Conservation (phyloP, 78 protist genomes). For the Polysphondylium violaceum region DNA sequence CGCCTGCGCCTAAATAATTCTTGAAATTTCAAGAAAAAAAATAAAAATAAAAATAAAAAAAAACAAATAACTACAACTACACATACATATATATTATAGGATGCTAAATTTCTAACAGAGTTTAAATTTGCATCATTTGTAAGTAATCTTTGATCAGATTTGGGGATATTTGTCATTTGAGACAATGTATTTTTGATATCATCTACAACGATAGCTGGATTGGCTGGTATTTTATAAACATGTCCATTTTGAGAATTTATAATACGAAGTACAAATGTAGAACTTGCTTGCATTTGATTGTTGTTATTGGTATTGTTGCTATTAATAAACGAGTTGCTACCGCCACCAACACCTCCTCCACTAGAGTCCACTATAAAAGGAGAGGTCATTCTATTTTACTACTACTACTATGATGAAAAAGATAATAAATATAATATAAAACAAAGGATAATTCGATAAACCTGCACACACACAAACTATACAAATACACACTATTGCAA, state of each 20-base stretch:
- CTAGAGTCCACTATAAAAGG: too few species aligned
- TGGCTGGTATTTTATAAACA: slow-evolving; percentile 61
- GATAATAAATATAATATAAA: too few species aligned
- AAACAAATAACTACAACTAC: neutral
- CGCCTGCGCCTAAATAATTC: too few species aligned
- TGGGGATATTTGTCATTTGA: slow-evolving; percentile 4
- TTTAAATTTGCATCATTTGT: slow-evolving; percentile 15
- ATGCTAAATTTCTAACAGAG: slow-evolving; percentile 38
- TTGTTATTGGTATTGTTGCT: too few species aligned
- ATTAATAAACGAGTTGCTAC: too few species aligned
- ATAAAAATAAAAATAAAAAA: neutral
- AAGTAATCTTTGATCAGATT: slow-evolving; percentile 33
- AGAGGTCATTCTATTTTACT: too few species aligned
- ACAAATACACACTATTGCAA: too few species aligned
- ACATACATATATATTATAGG: slow-evolving; percentile 35
- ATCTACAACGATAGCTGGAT: slow-evolving; percentile 22
- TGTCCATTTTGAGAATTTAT: slow-evolving; percentile 26
- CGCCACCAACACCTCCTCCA: too few species aligned
- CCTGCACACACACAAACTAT: too few species aligned
- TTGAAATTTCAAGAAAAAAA: too few species aligned
- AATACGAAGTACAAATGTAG: neutral
- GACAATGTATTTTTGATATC: slow-evolving; percentile 41
- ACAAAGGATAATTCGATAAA: too few species aligned
- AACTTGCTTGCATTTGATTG: slow-evolving; percentile 16
- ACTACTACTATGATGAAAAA: too few species aligned